A percentile compares a stretch with the other conserved stretches of the same genome.
Conservation (phyloP, 306 rosid species). For the Erythrophleum fordii region DNA sequence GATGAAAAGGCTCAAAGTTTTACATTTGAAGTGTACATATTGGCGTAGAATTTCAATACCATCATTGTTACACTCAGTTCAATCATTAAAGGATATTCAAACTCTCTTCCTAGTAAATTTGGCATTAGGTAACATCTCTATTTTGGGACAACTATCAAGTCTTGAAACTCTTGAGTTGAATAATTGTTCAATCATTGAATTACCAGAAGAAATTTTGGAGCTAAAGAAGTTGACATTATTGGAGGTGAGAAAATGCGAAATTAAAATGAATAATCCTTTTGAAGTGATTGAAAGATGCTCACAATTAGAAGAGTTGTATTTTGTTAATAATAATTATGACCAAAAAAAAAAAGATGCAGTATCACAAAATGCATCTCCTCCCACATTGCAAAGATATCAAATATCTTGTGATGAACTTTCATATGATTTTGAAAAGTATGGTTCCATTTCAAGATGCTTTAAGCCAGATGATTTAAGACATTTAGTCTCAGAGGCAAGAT, state of each 20-base stretch:
- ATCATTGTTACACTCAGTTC: background rate
- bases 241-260: constrained; percentile 11
- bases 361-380: background rate
- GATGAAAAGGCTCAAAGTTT: constrained; percentile 24
- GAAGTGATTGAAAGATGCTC: constrained; percentile 30
- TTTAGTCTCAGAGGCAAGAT: background rate
- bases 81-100: background rate
- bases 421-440: background rate
- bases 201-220: too few species aligned
- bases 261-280: constrained; percentile 6
- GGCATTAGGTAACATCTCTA: constrained; percentile 14
- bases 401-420: background rate
- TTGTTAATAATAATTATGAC: background rate
- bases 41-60: background rate
- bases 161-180: too few species aligned
- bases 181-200: background rate
- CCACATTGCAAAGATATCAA: constrained; percentile 31
- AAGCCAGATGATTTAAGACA: background rate
- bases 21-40: background rate
- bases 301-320: constrained; percentile 31
- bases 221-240: too few species aligned
- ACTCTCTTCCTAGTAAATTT: accelerated
- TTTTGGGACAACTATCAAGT: too few species aligned
- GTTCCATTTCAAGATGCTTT: background rate
- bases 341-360: background rate